Percentiles rank a stretch among this genome's conserved stretches.
These are phyloP conservation scores for Corymbia citriodora DNA, from an alignment of 441 rosid genomes.

Conservation along the genomic window DNA sequence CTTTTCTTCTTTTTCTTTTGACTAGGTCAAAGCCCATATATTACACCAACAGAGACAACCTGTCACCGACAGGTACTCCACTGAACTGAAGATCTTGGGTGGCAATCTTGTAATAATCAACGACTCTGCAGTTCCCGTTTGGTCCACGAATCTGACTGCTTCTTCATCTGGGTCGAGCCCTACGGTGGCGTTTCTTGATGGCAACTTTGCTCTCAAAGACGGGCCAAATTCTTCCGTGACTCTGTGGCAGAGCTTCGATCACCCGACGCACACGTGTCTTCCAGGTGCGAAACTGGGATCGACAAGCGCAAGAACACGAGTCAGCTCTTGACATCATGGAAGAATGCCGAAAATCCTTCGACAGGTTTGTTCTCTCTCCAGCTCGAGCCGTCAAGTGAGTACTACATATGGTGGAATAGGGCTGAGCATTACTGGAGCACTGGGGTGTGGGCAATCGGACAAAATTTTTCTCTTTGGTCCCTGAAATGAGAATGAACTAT, in stretches of 20 bases:
- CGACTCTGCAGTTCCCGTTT: slow-evolving; percentile 18
- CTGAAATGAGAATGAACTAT: slow-evolving; percentile 48
- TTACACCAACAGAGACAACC: not conserved
- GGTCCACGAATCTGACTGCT: slow-evolving; percentile 45
- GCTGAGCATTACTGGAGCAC: slow-evolving; percentile 46
- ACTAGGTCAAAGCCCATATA: no score
- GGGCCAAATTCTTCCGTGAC: slow-evolving; percentile 13
- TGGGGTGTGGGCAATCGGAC: slow-evolving; percentile 45
- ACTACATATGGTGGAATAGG: slow-evolving; percentile 41
- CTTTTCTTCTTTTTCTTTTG: no score
- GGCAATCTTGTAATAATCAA: slow-evolving; percentile 40
- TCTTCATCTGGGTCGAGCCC: slow-evolving; percentile 12
- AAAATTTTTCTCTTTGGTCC: slow-evolving; percentile 25
- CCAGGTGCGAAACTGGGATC: slow-evolving; percentile 50
- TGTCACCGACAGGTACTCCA: slow-evolving; percentile 6
- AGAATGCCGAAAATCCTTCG: slow-evolving; percentile 46
- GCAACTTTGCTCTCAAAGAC: slow-evolving; percentile 49
- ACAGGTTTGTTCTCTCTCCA: slow-evolving; percentile 69
- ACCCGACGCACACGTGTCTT: slow-evolving; percentile 57
- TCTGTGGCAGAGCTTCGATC: slow-evolving; percentile 38
- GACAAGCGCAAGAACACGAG: slow-evolving; percentile 27
- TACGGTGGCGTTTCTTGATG: slow-evolving; percentile 41
- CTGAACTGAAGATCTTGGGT: slow-evolving; percentile 19
- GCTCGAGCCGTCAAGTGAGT: slow-evolving; percentile 44
- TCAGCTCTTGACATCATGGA: slow-evolving; percentile 57